Evolutionary conservation across 805 yeast genomes (phyloP).

Genomic region (Cyberlindnera maclurae): DNA sequence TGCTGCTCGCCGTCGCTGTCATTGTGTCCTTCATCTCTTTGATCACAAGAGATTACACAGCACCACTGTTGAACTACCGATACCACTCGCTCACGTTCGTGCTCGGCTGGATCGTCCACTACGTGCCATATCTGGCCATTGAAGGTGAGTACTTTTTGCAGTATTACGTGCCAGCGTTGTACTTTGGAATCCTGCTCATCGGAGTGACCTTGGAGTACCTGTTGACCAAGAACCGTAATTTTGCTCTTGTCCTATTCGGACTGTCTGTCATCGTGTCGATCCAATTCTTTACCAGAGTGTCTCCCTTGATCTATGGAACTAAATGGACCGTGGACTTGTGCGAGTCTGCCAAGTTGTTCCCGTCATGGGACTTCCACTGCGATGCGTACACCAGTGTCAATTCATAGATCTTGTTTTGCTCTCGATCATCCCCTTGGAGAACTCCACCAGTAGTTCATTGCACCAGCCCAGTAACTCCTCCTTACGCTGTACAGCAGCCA

Average conservation of each 20-base stretch:
- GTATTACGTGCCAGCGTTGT: slow-evolving; percentile 44
- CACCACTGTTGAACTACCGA: slow-evolving; percentile 10
- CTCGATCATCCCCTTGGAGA: slow-evolving; percentile 30
- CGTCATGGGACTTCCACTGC: slow-evolving; percentile 41
- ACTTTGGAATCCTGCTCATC: slow-evolving; percentile 38
- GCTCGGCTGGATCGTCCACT: slow-evolving; percentile 54
- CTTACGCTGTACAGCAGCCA: slow-evolving; percentile 52
- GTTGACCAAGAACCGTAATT: slow-evolving; percentile 20
- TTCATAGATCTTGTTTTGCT: slow-evolving; percentile 23
- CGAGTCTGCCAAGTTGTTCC: slow-evolving; percentile 27
- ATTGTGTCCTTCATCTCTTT: slow-evolving; percentile 19
- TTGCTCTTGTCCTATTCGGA: slow-evolving; percentile 25
- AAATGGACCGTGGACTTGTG: slow-evolving; percentile 40
- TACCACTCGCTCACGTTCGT: slow-evolving; percentile 22
- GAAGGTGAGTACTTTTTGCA: slow-evolving; percentile 32
- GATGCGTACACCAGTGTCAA: slow-evolving; percentile 15
- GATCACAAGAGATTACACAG: slow-evolving; percentile 19
- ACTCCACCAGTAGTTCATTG: slow-evolving; percentile 54
- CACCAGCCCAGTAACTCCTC: slow-evolving; percentile 56
- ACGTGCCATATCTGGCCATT: slow-evolving; percentile 42
- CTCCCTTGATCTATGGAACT: slow-evolving; percentile 41
- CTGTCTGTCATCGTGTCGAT: slow-evolving; percentile 13
- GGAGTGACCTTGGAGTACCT: slow-evolving; percentile 40
- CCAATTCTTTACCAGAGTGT: slow-evolving; percentile 18
- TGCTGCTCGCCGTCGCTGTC: slow-evolving; percentile 25